Percentiles rank a stretch among this genome's conserved stretches.
phyloP scores from a whole-genome alignment of 495 filamentous ascomycete species.

The Poronia punctata region DNA sequence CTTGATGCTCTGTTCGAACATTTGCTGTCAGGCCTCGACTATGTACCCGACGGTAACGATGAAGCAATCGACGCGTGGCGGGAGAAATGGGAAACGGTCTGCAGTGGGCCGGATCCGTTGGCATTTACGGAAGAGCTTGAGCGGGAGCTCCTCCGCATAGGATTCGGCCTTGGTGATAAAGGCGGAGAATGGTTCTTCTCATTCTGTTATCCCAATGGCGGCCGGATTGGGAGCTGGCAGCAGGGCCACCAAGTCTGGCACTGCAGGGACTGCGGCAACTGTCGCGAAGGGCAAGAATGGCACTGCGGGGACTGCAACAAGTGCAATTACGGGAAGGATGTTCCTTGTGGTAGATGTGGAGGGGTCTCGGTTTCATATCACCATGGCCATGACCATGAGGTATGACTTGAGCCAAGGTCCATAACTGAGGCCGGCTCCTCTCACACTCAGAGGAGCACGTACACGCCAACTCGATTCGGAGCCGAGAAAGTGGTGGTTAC shows the following conservation, averaged over 20 bases:
- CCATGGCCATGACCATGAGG: slow-evolving; percentile 4
- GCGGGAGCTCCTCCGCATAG: slow-evolving; percentile 7
- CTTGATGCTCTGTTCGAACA: slow-evolving; percentile 10
- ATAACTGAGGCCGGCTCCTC: too few relatives aligned
- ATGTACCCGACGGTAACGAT: slow-evolving; percentile 11
- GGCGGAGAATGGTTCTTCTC: slow-evolving; percentile 8
- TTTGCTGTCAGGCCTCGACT: slow-evolving; percentile 6
- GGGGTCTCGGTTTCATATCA: slow-evolving; percentile 7
- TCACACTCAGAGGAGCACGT: too few relatives aligned
- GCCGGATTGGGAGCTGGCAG: slow-evolving; percentile 11
- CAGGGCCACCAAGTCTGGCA: slow-evolving; percentile 10
- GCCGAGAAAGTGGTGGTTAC: too few relatives aligned
- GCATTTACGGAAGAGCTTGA: slow-evolving; percentile 5
- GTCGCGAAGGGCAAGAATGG: slow-evolving; percentile 7
- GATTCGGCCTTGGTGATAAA: slow-evolving; percentile 5
- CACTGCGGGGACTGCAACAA: slow-evolving; percentile 10
- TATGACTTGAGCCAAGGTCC: background rate
- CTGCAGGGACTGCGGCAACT: slow-evolving; percentile 6
- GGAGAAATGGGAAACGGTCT: slow-evolving; percentile 7
- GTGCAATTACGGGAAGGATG: slow-evolving; percentile 1
- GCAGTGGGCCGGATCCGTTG: slow-evolving; percentile 6
- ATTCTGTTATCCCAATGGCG: slow-evolving; percentile 5
- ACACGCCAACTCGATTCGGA: too few relatives aligned
- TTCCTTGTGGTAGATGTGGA: slow-evolving; percentile 6
- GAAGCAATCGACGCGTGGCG: slow-evolving; percentile 13